Base-by-base conservation (phyloP, 2,329 filamentous ascomycete genomes). In the Scopulariopsis brevicaulis region DNA sequence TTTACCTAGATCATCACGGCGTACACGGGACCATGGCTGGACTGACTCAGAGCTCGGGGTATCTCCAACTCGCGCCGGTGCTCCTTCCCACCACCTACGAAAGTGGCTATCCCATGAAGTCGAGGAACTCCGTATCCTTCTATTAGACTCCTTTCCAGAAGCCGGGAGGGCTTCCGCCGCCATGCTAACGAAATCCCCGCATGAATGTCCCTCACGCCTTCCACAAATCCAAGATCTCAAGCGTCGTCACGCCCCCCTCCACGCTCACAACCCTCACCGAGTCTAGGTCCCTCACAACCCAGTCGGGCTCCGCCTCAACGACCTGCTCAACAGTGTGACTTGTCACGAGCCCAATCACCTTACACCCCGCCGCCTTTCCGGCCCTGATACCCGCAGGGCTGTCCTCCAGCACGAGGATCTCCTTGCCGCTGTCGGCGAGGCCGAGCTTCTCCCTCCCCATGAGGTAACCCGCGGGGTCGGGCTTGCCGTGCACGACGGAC, bases 321-420 rank as follows among this genome's bases (percentile, higher is more conserved):
- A 96, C 79, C 73, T 92, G 82, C 64, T 84, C 82, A 53, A 86
- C 75, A 28, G 81, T 83, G 73, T 96, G 92, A 66, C 89, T 95
- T 57, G 91, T 96, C 58, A 88, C 83, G 57, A 96, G 74, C n/a
- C 85, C 92, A 53, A 96, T 73, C 14, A 96, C 92, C 67, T 82
- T 85, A 74, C 88, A 96, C 1, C 90, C 91, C 11, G 92, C 92
- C 1, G 83, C 89, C 73, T 92, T 95, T 54, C 91, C 92, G 32
- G 91, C 84, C 62, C 74, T 78, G 66, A 96, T 89, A 5, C 92
- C 92, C 8, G 90, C 89, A 5, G 92, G 91, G 58, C 89, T 89
- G 73, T 96, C 92, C 73, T 96, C 92, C 43, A 96, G 74, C 54
- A 96, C 92, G 58, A 96, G 76, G 51, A 93, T 72, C 35, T 74